Percentiles rank a stretch among this genome's conserved stretches.
Evolutionary conservation across 805 yeast genomes (phyloP).

Genomic region (Starmerella riodocensis): DNA sequence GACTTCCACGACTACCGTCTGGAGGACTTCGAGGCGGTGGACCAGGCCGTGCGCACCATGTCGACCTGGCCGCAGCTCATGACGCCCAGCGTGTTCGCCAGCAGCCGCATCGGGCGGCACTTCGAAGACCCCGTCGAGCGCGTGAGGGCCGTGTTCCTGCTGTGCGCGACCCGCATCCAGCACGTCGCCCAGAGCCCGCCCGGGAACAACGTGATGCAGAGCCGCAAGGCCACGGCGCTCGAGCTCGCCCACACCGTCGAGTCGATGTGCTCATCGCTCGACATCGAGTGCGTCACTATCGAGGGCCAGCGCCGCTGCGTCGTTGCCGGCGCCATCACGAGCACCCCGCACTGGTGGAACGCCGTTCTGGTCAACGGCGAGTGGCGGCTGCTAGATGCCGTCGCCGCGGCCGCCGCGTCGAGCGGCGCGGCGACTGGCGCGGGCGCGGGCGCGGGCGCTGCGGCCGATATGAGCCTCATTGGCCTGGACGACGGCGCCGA

Average conservation of each 20-base stretch:
- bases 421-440: too few species aligned
- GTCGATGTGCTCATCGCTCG: constrained; percentile 54
- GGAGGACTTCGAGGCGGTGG: constrained; percentile 24
- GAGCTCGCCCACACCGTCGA: constrained; percentile 69
- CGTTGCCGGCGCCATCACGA: constrained; percentile 33
- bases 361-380: constrained; percentile 61
- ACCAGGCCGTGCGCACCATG: constrained; percentile 24
- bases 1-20: constrained; percentile 21
- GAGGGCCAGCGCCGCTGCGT: constrained; percentile 78
- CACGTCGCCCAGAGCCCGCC: constrained; percentile 29
- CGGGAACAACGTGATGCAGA: constrained; percentile 26
- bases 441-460: background rate
- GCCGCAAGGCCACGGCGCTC: constrained; percentile 47
- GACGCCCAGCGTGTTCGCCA: constrained; percentile 43
- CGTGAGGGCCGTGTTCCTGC: constrained; percentile 50
- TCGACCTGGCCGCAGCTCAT: constrained; percentile 31
- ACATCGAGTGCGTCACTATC: constrained; percentile 62
- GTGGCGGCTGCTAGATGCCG: constrained; percentile 68
- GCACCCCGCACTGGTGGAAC: constrained; percentile 70
- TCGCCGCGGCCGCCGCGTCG: constrained; percentile 41
- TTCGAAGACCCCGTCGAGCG: constrained; percentile 44
- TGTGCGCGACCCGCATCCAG: constrained; percentile 47
- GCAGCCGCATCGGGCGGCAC: constrained; percentile 39
- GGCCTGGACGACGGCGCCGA: constrained; percentile 17
- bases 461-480: constrained; percentile 16